Evolutionary conservation across 2,329 filamentous ascomycete species (phyloP).

Genomic region (Ceratocystis cubensis): DNA sequence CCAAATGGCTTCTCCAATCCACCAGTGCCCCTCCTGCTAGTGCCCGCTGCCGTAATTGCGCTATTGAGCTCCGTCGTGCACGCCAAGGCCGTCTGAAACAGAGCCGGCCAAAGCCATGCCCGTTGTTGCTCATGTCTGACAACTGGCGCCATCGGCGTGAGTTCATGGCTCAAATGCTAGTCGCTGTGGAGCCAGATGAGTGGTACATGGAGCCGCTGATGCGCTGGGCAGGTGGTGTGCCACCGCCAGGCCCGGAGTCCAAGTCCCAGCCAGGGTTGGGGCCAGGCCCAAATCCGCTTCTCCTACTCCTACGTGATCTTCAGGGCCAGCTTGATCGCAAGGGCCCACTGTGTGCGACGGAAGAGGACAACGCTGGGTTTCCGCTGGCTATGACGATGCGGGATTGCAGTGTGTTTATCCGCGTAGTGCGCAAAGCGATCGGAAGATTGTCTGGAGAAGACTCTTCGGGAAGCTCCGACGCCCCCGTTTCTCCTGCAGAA

Average conservation of each 20-base stretch:
- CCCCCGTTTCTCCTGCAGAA: constrained; percentile 22
- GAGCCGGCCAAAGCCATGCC: constrained; percentile 47
- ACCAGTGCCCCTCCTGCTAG: constrained; percentile 53
- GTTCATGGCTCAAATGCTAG: constrained; percentile 29
- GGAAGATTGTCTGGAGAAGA: no score
- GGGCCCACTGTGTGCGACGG: constrained; percentile 34
- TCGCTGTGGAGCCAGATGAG: constrained; percentile 19
- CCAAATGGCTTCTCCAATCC: constrained; percentile 72
- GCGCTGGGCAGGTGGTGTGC: constrained; percentile 19
- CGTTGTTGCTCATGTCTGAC: constrained; percentile 31
- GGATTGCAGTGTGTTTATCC: constrained; percentile 65
- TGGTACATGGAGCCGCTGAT: constrained; percentile 21
- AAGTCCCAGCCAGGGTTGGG: no score
- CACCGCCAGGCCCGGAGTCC: neutral
- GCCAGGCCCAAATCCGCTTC: constrained; percentile 26
- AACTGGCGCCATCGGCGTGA: constrained; percentile 31
- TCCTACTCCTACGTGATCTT: constrained; percentile 29
- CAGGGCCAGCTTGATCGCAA: constrained; percentile 34
- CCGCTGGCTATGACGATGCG: constrained; percentile 66
- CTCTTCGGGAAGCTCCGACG: neutral
- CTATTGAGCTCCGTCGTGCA: constrained; percentile 35
- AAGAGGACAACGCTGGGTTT: constrained; percentile 36
- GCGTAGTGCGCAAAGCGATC: constrained; percentile 31
- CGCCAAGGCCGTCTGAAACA: constrained; percentile 28
- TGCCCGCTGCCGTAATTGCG: constrained; percentile 62